Base-by-base conservation (phyloP, 2,329 filamentous ascomycete species). In the Paraconiothyrium sp. region DNA sequence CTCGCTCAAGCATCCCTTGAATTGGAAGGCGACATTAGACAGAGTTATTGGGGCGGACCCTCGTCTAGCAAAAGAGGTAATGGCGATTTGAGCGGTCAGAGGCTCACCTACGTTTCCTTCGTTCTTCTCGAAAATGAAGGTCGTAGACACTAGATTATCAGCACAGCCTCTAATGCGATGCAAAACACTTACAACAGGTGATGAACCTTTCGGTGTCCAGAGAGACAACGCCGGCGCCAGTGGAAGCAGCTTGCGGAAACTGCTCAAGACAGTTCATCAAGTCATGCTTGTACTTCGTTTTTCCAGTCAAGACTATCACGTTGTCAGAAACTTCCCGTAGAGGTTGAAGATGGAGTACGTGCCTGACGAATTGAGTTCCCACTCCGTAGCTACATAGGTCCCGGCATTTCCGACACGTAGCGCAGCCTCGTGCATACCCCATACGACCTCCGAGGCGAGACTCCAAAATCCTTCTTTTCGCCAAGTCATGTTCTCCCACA, bases 21-120 rank as follows among this genome's bases (percentile, higher is more conserved):
- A 86, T n/a, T 80, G 78, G 55, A 87, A 76, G 57, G 80, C 81
- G 30, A 88, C 67, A 47, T 82, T 80, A 1, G 81, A 82, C 9
- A 88, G 69, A 10, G 64, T 78, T 14, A 88, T 79, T 0, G 85
- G 82, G 7, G 75, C 73, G 11, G 84, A 83, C 4, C 72, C 76
- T 43, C 64, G 66, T 30, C 83, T 80, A 20, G 84, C 82, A 62
- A 75, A 79, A 7, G 86, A 88, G 14, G 71, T 77, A 11, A 89
- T 73, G 7, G 78, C 76, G 54, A 90, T 77, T 64, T 89, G 87
- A n/a, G 82, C 83, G n/a, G 78, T 77, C 8, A 89, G 69, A 4
- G 82, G 78, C 65, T 89, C 86, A 27, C 87, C 87, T 47, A 89
- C 88, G 72, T 88, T 85, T 27, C 85, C 86, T 72, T 88, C 83